Percentiles rank a stretch among this genome's conserved stretches.
phyloP scores from a whole-genome alignment of 2,329 filamentous ascomycete species.

The Didymella keratinophila region DNA sequence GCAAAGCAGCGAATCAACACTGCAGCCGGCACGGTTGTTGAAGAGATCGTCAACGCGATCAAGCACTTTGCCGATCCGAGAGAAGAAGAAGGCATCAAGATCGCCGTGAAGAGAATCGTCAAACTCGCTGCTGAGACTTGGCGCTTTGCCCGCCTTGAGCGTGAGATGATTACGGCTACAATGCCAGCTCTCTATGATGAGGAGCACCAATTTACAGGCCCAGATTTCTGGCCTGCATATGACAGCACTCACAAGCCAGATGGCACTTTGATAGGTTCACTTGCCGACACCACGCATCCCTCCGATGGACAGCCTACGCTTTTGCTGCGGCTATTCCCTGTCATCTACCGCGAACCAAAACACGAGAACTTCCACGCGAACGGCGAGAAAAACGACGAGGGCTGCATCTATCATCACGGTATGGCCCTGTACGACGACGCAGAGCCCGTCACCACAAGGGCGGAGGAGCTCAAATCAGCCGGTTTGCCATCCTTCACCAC shows the following conservation, averaged over 20 bases:
- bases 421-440: slow-evolving; percentile 60
- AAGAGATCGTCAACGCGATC: slow-evolving; percentile 64
- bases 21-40: slow-evolving; percentile 63
- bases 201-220: slow-evolving; percentile 43
- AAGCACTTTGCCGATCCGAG: slow-evolving; percentile 62
- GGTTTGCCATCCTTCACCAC: slow-evolving; percentile 49
- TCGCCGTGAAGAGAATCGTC: slow-evolving; percentile 62
- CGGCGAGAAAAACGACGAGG: slow-evolving; percentile 55
- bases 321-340: slow-evolving; percentile 61
- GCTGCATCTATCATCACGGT: slow-evolving; percentile 60
- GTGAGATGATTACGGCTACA: slow-evolving; percentile 62
- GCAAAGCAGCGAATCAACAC: slow-evolving; percentile 65
- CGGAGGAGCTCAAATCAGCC: slow-evolving; percentile 49
- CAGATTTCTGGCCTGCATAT: slow-evolving; percentile 48
- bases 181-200: slow-evolving; percentile 54
- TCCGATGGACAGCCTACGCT: slow-evolving; percentile 52
- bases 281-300: slow-evolving; percentile 34
- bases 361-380: slow-evolving; percentile 54
- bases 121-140: slow-evolving; percentile 67
- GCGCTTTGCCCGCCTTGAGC: slow-evolving; percentile 65
- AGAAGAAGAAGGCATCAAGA: slow-evolving; percentile 60
- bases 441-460: slow-evolving; percentile 41
- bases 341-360: slow-evolving; percentile 61
- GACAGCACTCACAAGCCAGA: slow-evolving; percentile 43
- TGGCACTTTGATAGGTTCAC: slow-evolving; percentile 35